Conservation (phyloP, 371 early-diverging fungal genomes). For the Smittium culicis region DNA sequence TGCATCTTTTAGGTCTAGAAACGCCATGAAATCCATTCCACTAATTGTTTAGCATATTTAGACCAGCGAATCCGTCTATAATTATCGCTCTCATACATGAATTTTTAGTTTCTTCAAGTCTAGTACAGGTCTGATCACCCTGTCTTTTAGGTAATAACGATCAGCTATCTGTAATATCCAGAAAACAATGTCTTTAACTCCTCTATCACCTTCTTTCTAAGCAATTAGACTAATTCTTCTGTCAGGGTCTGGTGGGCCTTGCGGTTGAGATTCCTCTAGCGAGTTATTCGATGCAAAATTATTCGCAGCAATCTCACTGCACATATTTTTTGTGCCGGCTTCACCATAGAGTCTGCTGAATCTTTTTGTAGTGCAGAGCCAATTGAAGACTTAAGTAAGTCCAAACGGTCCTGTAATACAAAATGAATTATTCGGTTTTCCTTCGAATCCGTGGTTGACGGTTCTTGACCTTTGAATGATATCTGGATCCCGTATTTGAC, state of each 20-base stretch:
- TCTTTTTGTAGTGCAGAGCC: neutral
- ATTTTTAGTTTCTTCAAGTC: conserved; percentile 23
- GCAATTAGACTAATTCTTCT: neutral
- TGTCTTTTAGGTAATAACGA: neutral
- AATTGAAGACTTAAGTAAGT: neutral
- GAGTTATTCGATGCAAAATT: neutral
- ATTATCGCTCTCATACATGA: conserved; percentile 20
- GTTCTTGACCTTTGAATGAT: neutral
- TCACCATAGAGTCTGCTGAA: neutral
- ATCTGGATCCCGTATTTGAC: neutral
- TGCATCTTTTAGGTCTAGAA: conserved; percentile 26
- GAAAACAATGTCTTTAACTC: neutral
- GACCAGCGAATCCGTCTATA: conserved; percentile 19
- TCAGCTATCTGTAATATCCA: neutral
- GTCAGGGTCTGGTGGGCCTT: neutral
- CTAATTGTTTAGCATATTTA: conserved; percentile 20
- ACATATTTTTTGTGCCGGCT: neutral
- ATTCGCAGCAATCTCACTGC: neutral
- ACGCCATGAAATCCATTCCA: conserved; percentile 19
- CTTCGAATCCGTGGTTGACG: neutral
- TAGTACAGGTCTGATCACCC: conserved; percentile 5
- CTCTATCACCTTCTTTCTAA: conserved; percentile 5
- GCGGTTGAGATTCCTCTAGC: neutral
- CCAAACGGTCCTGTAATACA: neutral
- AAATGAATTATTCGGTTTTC: neutral